phyloP scores from a whole-genome alignment of 441 rosid genomes.

The Capsella rubella region DNA sequence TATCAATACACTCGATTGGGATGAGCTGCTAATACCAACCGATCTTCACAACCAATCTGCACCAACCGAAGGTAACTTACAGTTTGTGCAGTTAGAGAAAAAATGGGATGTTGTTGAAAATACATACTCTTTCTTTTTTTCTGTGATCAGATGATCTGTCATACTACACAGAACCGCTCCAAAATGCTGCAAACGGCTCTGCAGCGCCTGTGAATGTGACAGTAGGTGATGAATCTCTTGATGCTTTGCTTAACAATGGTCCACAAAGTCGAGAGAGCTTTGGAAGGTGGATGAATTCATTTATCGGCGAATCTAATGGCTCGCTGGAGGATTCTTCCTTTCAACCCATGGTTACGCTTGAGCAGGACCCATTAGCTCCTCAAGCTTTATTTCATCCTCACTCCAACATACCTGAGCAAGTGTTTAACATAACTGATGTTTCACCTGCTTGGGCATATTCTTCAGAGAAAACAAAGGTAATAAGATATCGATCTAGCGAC shows the following conservation, averaged over 20 bases:
- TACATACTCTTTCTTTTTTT: not conserved
- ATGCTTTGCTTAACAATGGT: slow-evolving; percentile 57
- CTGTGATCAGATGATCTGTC: slow-evolving; percentile 59
- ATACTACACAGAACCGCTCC: slow-evolving; percentile 54
- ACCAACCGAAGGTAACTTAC: slow-evolving; percentile 56
- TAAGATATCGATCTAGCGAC: not conserved
- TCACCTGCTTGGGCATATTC: slow-evolving; percentile 87
- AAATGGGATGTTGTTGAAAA: slow-evolving; percentile 7
- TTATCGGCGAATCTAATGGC: slow-evolving; percentile 60
- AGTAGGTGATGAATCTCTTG: slow-evolving; percentile 49
- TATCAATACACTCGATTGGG: slow-evolving; percentile 98
- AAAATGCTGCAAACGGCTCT: slow-evolving; percentile 45
- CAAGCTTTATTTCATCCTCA: slow-evolving; percentile 48
- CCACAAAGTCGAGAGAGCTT: slow-evolving; percentile 85
- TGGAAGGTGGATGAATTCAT: slow-evolving; percentile 77
- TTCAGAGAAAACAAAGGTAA: slow-evolving; percentile 80
- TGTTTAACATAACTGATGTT: slow-evolving; percentile 77
- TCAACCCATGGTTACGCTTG: slow-evolving; percentile 56
- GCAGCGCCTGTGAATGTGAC: slow-evolving; percentile 54
- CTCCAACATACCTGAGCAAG: slow-evolving; percentile 53
- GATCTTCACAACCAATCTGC: slow-evolving; percentile 51
- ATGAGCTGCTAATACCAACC: slow-evolving; percentile 72
- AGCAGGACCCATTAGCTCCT: slow-evolving; percentile 50
- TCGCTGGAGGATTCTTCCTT: slow-evolving; percentile 54
- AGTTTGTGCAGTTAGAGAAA: slow-evolving; percentile 2